These are phyloP conservation scores for Plasmodium cynomolgi DNA, from an alignment of 169 alveolate genomes.

Conservation along the genomic window DNA sequence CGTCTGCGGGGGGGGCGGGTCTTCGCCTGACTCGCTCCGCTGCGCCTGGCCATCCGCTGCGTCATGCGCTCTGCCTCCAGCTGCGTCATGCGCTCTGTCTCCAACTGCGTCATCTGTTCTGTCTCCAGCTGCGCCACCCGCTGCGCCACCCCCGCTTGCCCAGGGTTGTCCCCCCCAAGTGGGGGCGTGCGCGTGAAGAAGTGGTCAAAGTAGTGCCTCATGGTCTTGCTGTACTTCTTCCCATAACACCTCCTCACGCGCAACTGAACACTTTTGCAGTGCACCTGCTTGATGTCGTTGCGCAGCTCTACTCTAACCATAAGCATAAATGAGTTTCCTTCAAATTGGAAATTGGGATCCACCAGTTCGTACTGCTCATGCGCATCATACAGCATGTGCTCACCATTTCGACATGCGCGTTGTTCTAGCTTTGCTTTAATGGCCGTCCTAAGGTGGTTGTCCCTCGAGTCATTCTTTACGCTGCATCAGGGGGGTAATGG, in stretches of 20 bases:
- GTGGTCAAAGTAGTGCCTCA: not conserved
- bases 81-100: not conserved
- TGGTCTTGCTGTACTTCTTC: not conserved
- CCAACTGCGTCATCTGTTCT: not conserved
- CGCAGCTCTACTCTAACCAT: not conserved
- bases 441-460: not conserved
- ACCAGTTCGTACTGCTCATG: not conserved
- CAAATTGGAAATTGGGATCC: slow-evolving; percentile 8
- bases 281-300: not conserved
- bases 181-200: not conserved
- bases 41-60: not conserved
- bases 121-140: not conserved
- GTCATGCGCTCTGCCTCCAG: not conserved
- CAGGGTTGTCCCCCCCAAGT: not conserved
- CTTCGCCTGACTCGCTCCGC: not conserved
- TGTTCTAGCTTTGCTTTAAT: not conserved
- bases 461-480: not conserved
- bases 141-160: not conserved
- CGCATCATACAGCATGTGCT: not conserved
- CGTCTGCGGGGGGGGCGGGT: not conserved
- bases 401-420: not conserved
- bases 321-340: not conserved
- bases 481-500: not conserved
- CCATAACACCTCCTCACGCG: slow-evolving; percentile 21
- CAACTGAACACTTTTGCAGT: not conserved